Percentiles rank a stretch among this genome's conserved stretches.
Conservation (phyloP, 2,329 filamentous ascomycete species). For the Diaporthe vexans region DNA sequence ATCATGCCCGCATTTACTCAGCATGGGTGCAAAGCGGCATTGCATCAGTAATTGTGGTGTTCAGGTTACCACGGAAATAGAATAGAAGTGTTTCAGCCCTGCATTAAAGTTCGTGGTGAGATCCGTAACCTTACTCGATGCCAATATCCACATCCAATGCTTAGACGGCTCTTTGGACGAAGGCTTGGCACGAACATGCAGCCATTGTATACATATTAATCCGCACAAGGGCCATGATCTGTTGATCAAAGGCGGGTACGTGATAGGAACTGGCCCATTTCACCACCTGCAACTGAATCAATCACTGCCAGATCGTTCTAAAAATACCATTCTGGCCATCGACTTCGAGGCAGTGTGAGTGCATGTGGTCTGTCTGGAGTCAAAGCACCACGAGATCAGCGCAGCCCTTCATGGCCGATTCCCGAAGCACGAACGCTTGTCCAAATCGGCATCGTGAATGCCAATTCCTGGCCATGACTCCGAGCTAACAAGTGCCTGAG, state of each 20-base stretch:
- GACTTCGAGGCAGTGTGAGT: neutral
- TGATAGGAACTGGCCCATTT: neutral
- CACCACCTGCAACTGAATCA: neutral
- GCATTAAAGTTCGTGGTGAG: neutral
- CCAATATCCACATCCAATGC: conserved; percentile 4
- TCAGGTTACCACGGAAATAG: neutral
- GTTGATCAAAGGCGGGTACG: neutral
- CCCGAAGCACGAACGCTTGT: no score
- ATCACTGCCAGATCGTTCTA: neutral
- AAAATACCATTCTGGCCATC: neutral
- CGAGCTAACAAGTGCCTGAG: neutral
- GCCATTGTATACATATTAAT: neutral
- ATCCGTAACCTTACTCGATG: conserved; percentile 6
- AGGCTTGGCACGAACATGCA: neutral
- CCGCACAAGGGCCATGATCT: no score
- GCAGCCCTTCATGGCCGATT: neutral
- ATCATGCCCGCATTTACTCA: neutral
- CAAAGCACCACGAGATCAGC: neutral
- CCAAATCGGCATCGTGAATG: neutral
- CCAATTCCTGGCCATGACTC: no score
- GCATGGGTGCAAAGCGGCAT: neutral
- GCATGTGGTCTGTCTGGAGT: neutral
- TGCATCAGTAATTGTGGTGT: neutral
- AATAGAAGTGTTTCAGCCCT: conserved; percentile 3
- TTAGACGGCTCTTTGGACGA: neutral